phyloP scores from a whole-genome alignment of 1,284 basidiomycete genomes.

The Porodaedalea pini region DNA sequence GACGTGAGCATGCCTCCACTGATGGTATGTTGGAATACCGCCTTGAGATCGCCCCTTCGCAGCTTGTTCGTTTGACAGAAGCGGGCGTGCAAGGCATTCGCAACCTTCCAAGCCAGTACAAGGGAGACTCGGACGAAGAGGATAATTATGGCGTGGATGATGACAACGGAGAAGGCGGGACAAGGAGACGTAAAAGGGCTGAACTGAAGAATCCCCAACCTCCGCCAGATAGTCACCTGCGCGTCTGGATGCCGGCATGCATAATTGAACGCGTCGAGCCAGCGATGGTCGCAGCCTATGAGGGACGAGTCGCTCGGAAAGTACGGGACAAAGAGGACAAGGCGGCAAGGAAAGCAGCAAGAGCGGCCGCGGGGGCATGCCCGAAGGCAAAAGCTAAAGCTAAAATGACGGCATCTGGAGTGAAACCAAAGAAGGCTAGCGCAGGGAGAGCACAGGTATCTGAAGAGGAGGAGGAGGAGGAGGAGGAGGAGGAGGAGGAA shows the following conservation, averaged over 20 bases:
- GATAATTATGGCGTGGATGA: slow-evolving; percentile 31
- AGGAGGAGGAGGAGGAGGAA: slow-evolving; percentile 16
- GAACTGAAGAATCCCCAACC: slow-evolving; percentile 40
- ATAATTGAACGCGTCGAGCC: slow-evolving; percentile 69
- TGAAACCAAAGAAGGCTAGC: background rate
- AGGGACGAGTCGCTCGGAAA: slow-evolving; percentile 49
- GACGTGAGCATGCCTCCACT: slow-evolving; percentile 58
- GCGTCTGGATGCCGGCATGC: slow-evolving; percentile 74
- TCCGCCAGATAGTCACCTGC: slow-evolving; percentile 48
- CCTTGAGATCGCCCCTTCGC: slow-evolving; percentile 61
- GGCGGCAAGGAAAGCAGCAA: slow-evolving; percentile 13
- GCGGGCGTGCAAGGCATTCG: slow-evolving; percentile 62
- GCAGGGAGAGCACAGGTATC: background rate
- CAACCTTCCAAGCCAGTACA: slow-evolving; percentile 33
- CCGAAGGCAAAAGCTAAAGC: slow-evolving; percentile 2
- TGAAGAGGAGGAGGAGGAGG: too few species aligned
- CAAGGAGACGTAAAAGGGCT: slow-evolving; percentile 31
- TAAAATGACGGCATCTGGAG: background rate
- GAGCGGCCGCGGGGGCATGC: background rate
- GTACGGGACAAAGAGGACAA: slow-evolving; percentile 40
- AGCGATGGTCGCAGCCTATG: slow-evolving; percentile 55
- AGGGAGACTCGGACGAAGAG: slow-evolving; percentile 20
- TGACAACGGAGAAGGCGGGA: slow-evolving; percentile 29
- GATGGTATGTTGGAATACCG: slow-evolving; percentile 70
- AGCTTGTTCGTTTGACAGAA: slow-evolving; percentile 60